Evolutionary conservation across 2,329 filamentous ascomycete species (phyloP).

Genomic region (Diaporthe vexans): DNA sequence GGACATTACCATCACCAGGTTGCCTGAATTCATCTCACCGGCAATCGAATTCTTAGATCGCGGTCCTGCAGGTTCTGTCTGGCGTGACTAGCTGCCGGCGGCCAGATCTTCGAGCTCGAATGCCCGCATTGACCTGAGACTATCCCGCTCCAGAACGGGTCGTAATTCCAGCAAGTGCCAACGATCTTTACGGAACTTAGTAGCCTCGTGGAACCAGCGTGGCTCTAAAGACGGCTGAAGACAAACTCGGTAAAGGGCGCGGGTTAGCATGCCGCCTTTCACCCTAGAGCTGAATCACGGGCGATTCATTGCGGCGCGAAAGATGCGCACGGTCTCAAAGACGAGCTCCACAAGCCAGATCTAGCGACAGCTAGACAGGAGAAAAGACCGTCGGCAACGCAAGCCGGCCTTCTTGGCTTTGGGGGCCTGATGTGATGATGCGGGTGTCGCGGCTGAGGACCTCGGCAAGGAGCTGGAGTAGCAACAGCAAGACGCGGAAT

Average conservation of each 20-base stretch:
- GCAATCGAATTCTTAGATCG: too few species aligned
- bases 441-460: not conserved
- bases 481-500: too few species aligned
- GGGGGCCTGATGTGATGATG: not conserved
- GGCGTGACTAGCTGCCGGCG: not conserved
- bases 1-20: too few species aligned
- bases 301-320: not conserved
- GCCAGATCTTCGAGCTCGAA: not conserved
- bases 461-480: not conserved
- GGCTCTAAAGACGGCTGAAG: not conserved
- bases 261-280: not conserved
- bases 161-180: not conserved
- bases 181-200: not conserved
- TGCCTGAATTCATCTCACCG: too few species aligned
- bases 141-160: not conserved
- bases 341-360: not conserved
- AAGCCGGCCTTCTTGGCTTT: not conserved
- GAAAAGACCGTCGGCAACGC: not conserved
- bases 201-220: constrained; percentile 4
- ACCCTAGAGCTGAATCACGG: not conserved
- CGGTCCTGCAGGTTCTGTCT: not conserved
- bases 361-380: not conserved
- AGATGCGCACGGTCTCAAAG: not conserved
- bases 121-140: constrained; percentile 12
- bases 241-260: not conserved